Evolutionary conservation across 108 stramenopile genomes (phyloP).

Genomic region (Cyclotella sp.): DNA sequence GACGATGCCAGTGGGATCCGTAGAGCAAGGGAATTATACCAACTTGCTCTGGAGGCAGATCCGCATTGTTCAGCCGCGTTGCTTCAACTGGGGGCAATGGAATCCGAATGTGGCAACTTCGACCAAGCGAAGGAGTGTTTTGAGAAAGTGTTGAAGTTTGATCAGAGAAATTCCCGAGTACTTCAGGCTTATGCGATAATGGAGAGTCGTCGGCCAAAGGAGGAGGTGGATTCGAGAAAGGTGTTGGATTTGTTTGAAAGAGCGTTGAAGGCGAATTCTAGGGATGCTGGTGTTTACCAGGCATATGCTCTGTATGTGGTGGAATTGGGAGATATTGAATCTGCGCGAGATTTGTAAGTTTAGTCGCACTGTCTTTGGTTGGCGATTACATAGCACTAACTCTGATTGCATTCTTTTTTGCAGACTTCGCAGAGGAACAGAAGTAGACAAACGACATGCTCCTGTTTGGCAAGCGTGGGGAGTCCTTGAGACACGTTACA

Average conservation of each 20-base stretch:
- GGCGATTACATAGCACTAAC: not conserved
- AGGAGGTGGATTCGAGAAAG: slow-evolving; percentile 72
- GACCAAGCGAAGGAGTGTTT: slow-evolving; percentile 78
- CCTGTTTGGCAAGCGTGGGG: slow-evolving; percentile 93
- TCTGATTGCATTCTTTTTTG: slow-evolving; percentile 8
- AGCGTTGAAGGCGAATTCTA: slow-evolving; percentile 78
- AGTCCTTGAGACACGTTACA: slow-evolving; percentile 86
- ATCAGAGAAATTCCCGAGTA: slow-evolving; percentile 85
- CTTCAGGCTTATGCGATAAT: slow-evolving; percentile 92
- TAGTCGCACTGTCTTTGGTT: not conserved
- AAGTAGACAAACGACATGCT: slow-evolving; percentile 85
- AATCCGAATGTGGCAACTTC: slow-evolving; percentile 78
- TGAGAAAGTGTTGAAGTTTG: slow-evolving; percentile 80
- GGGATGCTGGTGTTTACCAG: slow-evolving; percentile 88
- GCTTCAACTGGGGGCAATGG: slow-evolving; percentile 87
- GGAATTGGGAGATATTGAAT: slow-evolving; percentile 82
- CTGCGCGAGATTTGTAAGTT: slow-evolving; percentile 79
- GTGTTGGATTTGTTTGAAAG: slow-evolving; percentile 88
- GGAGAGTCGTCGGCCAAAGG: slow-evolving; percentile 78
- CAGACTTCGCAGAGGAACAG: slow-evolving; percentile 69
- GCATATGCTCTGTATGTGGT: slow-evolving; percentile 89
- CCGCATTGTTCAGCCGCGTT: slow-evolving; percentile 80
- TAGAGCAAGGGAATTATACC: slow-evolving; percentile 68
- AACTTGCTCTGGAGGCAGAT: slow-evolving; percentile 73
- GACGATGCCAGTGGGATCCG: slow-evolving; percentile 41